Evolutionary conservation across 2,329 filamentous ascomycete genomes (phyloP).

Genomic region (Teratosphaeria epicoccoides): DNA sequence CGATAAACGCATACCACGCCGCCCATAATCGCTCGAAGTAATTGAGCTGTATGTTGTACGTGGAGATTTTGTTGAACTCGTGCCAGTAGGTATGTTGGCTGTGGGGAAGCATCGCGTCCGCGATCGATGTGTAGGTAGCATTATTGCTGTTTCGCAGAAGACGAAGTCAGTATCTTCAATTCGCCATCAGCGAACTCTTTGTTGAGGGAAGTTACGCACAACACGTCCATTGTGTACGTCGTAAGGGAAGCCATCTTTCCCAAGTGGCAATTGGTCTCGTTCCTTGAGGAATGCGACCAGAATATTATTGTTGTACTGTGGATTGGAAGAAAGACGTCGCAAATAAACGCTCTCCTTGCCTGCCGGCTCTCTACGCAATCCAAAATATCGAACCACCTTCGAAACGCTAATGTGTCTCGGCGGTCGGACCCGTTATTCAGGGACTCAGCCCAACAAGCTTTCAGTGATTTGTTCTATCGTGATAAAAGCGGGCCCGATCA

Average conservation of each 20-base stretch:
- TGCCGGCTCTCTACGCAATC: background rate
- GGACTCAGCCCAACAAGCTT: background rate
- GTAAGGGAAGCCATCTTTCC: slow-evolving; percentile 6
- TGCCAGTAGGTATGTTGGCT: slow-evolving; percentile 52
- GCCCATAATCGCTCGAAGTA: slow-evolving; percentile 82
- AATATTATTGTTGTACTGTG: background rate
- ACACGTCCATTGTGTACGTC: slow-evolving; percentile 12
- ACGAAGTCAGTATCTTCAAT: background rate
- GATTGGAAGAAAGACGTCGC: background rate
- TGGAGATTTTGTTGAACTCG: slow-evolving; percentile 53
- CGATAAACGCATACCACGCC: slow-evolving; percentile 95
- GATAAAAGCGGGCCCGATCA: background rate
- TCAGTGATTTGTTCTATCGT: background rate
- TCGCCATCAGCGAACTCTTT: background rate
- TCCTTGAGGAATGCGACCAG: background rate
- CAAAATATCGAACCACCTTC: background rate
- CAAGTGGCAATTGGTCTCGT: background rate
- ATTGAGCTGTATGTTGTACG: slow-evolving; percentile 77
- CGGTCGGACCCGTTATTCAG: background rate
- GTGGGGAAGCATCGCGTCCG: slow-evolving; percentile 28
- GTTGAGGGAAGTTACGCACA: slow-evolving; percentile 8
- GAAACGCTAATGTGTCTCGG: background rate
- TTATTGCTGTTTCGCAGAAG: slow-evolving; percentile 13
- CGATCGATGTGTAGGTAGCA: slow-evolving; percentile 23
- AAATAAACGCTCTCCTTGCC: background rate